Evolutionary conservation across 2,329 filamentous ascomycete genomes (phyloP), one percentile per base, ranked within the genome.

Genomic region (Aspergillus sp.): DNA sequence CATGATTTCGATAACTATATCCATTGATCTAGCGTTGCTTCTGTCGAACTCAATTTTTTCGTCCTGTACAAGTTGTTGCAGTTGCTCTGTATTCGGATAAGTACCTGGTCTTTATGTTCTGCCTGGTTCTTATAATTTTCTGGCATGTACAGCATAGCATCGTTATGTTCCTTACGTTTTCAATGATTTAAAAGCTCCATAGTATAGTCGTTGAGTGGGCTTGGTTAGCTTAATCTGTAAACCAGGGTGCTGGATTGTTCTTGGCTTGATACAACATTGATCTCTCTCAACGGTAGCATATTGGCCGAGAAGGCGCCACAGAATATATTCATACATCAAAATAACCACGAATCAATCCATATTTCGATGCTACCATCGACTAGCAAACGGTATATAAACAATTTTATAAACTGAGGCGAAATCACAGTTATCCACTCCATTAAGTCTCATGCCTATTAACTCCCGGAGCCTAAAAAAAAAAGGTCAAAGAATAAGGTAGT

Each of bases 31-130:
- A 35, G 45, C 45, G 24, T 48, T 35, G 12, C 35, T 37, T 33
- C 37, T 46, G 14, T 43, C 14, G 31, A 48, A 39, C 31, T 56
- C 21, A n/a, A 54, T 43, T 12, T 39, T 50, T n/a, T 37, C 9
- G 27, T 53, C 23, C 15, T 54, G 57, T 59, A 56, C 53, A 56
- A 50, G 52, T 41, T 41, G 14, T 53, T 21, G 17, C 40, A 39
- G 15, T 48, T 54, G 52, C 52, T 31, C 27, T 54, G 52, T 54
- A 48, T 46, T 41, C 9, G 40, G 41, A 6, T 46, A 46, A 17
- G 27, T 41, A 4, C 19, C n/a, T 37, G 14, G 41, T 24, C 27
- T 15, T 37, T 17, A 7, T 31, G 6, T 33, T 15, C 37, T 9
- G 12, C 1, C 27, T 31, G 27, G 27, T 31, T 27, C 27, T 9